Conservation (phyloP, 108 stramenopile species). For the Cyclotella baltica region DNA sequence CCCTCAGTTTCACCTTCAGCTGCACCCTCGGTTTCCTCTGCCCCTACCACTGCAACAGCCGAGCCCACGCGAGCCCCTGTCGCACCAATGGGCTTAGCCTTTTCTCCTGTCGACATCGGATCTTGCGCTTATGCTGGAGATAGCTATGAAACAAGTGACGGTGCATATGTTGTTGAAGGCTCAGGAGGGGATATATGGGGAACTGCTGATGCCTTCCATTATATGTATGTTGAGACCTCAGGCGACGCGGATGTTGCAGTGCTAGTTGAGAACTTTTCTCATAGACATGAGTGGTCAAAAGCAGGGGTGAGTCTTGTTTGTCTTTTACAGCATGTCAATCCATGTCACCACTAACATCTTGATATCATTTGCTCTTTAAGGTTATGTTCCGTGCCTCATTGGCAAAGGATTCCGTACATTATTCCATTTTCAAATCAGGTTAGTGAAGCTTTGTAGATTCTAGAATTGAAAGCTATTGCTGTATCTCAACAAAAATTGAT, state of each 20-base stretch:
- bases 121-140: neutral
- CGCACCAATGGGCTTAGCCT: conserved; percentile 1
- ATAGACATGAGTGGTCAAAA: conserved; percentile 29
- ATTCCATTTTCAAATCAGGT: too few species aligned
- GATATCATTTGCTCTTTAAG: too few species aligned
- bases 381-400: conserved; percentile 19
- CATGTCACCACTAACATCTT: too few species aligned
- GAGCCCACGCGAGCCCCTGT: neutral
- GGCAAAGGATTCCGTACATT: conserved; percentile 17
- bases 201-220: conserved; percentile 41
- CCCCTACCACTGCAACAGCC: conserved; percentile 17
- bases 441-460: too few species aligned
- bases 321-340: too few species aligned
- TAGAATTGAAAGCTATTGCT: too few species aligned
- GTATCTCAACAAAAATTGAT: too few species aligned
- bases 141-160: conserved; percentile 11
- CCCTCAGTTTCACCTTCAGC: conserved; percentile 34
- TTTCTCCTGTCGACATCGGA: conserved; percentile 14
- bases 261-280: conserved; percentile 29
- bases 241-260: conserved; percentile 41
- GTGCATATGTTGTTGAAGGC: conserved; percentile 28
- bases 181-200: conserved; percentile 36
- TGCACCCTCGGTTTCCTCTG: conserved; percentile 19
- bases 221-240: conserved; percentile 48
- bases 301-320: conserved; percentile 24